Evolutionary conservation across 176 grass and related monocot species (phyloP).

Genomic region (Olyra latifolia): DNA sequence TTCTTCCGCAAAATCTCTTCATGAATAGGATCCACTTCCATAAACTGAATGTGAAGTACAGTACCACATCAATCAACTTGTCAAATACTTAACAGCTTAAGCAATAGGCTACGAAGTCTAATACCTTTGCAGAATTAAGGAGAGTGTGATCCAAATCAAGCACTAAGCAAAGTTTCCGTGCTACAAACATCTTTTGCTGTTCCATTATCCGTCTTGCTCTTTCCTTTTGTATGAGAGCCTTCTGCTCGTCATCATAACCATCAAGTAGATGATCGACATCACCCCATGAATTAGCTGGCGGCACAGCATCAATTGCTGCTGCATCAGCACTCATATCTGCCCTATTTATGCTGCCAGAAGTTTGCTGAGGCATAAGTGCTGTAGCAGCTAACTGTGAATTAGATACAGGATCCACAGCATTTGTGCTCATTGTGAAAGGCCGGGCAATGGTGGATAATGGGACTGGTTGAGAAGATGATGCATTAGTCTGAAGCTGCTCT

Average conservation of each 20-base stretch:
- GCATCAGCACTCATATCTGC: conserved; percentile 38
- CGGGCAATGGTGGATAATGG: conserved; percentile 12
- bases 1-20: conserved; percentile 90
- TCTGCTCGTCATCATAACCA: conserved; percentile 93
- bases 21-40: conserved; percentile 76
- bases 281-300: conserved; percentile 56
- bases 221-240: conserved; percentile 93
- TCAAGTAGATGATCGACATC: conserved; percentile 80
- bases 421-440: conserved; percentile 16
- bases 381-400: conserved; percentile 60
- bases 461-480: conserved; percentile 31
- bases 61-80: conserved; percentile 4
- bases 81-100: conserved; percentile 24
- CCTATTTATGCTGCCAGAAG: conserved; percentile 29
- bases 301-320: conserved; percentile 11
- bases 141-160: conserved; percentile 99
- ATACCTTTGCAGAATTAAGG: conserved; percentile 97
- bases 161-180: conserved; percentile 83
- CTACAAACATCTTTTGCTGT: conserved; percentile 85
- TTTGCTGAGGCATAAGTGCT: conserved; percentile 35
- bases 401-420: conserved; percentile 41
- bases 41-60: conserved; percentile 56
- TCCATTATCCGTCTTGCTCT: conserved; percentile 86
- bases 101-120: conserved; percentile 18
- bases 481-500: conserved; percentile 31